Percentiles rank a stretch among this genome's conserved stretches.
Evolutionary conservation across 2,329 filamentous ascomycete species (phyloP).

Genomic region (Saccharata proteae): DNA sequence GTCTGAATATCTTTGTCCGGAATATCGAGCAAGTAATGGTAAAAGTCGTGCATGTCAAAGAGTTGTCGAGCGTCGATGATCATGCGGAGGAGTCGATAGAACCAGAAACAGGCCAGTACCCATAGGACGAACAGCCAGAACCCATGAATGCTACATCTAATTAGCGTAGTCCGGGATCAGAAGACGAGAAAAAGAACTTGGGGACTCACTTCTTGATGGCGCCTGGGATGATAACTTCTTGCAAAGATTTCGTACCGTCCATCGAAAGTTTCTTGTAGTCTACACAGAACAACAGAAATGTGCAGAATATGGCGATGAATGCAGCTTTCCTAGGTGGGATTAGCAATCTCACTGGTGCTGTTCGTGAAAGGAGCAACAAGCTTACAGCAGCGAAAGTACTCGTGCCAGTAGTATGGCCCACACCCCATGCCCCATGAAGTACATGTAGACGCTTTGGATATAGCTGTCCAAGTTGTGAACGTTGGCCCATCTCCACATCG

Average conservation of each 20-base stretch:
- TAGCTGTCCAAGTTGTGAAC: conserved; percentile 83
- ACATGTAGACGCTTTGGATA: conserved; percentile 73
- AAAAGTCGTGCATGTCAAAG: conserved; percentile 71
- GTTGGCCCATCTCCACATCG: conserved; percentile 88
- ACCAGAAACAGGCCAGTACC: conserved; percentile 75
- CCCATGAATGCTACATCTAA: conserved; percentile 53
- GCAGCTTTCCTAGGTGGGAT: conserved; percentile 53
- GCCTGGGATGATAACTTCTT: conserved; percentile 54
- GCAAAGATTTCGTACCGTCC: conserved; percentile 48
- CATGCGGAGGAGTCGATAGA: conserved; percentile 46
- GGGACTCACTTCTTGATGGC: conserved; percentile 46
- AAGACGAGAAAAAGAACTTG: neutral
- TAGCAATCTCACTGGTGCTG: conserved; percentile 7
- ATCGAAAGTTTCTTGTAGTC: conserved; percentile 69
- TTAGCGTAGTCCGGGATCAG: neutral
- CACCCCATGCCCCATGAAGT: conserved; percentile 71
- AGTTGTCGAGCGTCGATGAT: conserved; percentile 1
- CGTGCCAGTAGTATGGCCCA: conserved; percentile 72
- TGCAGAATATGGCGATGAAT: conserved; percentile 72
- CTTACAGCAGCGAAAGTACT: conserved; percentile 60
- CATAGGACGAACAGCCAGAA: conserved; percentile 69
- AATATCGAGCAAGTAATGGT: conserved; percentile 68
- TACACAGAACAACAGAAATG: conserved; percentile 75
- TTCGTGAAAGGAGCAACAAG: conserved; percentile 10
- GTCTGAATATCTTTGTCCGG: conserved; percentile 83